A percentile compares a stretch with the other conserved stretches of the same genome.
Conservation (phyloP, 164 flowering plant species). For the Stephania yunnanensis region DNA sequence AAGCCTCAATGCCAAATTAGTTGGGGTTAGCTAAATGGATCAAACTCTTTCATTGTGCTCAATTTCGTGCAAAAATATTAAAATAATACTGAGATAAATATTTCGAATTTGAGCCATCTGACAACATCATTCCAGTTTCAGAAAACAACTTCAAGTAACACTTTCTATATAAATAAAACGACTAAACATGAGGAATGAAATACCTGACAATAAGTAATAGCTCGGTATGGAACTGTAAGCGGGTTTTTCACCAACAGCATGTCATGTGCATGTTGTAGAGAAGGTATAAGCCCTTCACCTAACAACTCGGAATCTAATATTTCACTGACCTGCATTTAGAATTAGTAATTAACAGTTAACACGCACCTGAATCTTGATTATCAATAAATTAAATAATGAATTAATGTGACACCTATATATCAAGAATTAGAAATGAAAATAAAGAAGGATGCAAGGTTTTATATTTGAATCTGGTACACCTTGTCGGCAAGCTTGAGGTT, state of each 20-base stretch:
- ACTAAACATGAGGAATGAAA: background rate
- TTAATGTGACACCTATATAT: background rate
- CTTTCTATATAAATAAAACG: background rate
- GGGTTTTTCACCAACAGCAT: constrained; percentile 66
- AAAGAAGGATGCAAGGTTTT: background rate
- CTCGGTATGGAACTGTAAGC: constrained; percentile 69
- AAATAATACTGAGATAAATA: no score
- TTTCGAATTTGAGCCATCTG: no score
- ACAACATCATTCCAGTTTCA: background rate
- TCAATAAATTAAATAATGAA: background rate
- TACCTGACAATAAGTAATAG: constrained; percentile 84
- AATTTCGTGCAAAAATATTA: no score
- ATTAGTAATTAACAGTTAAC: background rate
- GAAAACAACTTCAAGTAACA: background rate
- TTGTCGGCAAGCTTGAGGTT: background rate
- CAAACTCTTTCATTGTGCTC: no score
- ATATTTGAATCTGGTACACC: background rate
- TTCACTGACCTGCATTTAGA: constrained; percentile 76
- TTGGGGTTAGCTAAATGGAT: no score
- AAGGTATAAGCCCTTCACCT: constrained; percentile 95
- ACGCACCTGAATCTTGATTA: background rate
- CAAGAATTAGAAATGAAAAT: background rate
- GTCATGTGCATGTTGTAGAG: constrained; percentile 92
- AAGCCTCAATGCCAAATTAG: no score
- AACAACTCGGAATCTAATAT: constrained; percentile 95